A percentile compares a stretch with the other conserved stretches of the same genome.
phyloP scores from a whole-genome alignment of 768 basidiomycete species.

The Lactarius sp. region DNA sequence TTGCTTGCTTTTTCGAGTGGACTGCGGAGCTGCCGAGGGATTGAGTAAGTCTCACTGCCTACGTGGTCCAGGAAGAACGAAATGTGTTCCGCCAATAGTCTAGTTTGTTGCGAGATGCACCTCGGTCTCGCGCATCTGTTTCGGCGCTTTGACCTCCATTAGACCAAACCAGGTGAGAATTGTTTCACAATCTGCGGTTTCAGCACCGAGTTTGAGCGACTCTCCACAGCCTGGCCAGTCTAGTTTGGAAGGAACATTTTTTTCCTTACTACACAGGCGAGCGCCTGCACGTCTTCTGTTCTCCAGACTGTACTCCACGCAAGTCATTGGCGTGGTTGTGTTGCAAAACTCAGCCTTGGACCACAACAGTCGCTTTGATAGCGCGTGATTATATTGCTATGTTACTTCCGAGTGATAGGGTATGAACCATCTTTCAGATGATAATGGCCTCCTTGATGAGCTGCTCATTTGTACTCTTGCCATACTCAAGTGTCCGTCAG shows the following conservation, averaged over 20 bases:
- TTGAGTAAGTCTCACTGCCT: background rate
- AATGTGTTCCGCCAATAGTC: too few relatives aligned
- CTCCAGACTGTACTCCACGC: background rate
- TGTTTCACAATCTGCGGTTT: background rate
- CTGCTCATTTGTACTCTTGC: background rate
- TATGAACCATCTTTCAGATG: too few relatives aligned
- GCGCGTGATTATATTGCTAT: background rate
- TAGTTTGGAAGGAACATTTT: background rate
- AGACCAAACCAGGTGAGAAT: constrained; percentile 1
- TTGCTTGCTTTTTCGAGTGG: background rate
- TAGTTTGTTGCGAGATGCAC: too few relatives aligned
- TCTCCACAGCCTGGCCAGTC: too few relatives aligned
- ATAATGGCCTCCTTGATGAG: background rate
- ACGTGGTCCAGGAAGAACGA: too few relatives aligned
- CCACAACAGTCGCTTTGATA: too few relatives aligned
- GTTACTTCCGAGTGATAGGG: background rate
- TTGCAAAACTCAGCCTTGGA: background rate
- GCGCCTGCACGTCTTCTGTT: background rate
- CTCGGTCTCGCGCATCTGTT: constrained; percentile 1
- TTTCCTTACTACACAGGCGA: constrained; percentile 9
- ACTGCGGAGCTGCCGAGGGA: background rate
- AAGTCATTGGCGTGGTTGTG: too few relatives aligned
- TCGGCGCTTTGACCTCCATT: constrained; percentile 10
- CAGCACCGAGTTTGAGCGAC: background rate
- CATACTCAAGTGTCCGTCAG: too few relatives aligned